Evolutionary conservation across 441 rosid species (phyloP), one percentile per base, ranked within the genome.

Genomic region (Jatropha podagrica): DNA sequence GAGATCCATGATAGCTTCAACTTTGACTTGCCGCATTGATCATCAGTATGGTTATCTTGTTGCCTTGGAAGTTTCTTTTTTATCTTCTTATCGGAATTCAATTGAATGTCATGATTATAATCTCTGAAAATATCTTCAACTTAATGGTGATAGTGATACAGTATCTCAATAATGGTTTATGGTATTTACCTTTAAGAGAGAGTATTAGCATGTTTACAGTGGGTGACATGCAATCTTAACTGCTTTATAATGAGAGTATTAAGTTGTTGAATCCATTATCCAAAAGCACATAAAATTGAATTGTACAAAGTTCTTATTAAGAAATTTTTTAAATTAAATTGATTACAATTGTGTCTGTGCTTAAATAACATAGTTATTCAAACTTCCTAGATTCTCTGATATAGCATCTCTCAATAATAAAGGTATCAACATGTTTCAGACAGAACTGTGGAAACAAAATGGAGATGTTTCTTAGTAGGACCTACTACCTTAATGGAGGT

Each of bases 21-120:
- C 85, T 73, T 80, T 92, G 81, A 89, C 94, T 66, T 89, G 97
- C 80, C 93, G 91, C 72, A 85, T 93, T 72, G 97, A 90, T 89
- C 89, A 93, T 84, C 91, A 76, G 90, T 91, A 85, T 46, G 75
- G 70, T 79, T 75, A 76, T 81, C 71, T 72, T 76, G 54, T 74
- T 56, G 18, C 46, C 54, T 49, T 54, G 51, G 10, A 56, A 41
- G 67, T 49, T 78, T 52, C 12, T 11, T 54, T 54, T 54, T 54
- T 6, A 15, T 54, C 58, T 18, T 5, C 42, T 59, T 58, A 7
- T 18, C 66, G 56, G 10, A 40, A 60, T 14, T 64, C 51, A 37
- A 69, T 4, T 37, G 41, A 49, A 27, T 23, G 17, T 23, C 46
- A 52, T 64, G 69, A 55, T 70, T 63, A 27, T 54, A 52, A 76